A percentile compares a stretch with the other conserved stretches of the same genome.
Conservation (phyloP, 805 yeast genomes). For the Priceomyces carsonii region DNA sequence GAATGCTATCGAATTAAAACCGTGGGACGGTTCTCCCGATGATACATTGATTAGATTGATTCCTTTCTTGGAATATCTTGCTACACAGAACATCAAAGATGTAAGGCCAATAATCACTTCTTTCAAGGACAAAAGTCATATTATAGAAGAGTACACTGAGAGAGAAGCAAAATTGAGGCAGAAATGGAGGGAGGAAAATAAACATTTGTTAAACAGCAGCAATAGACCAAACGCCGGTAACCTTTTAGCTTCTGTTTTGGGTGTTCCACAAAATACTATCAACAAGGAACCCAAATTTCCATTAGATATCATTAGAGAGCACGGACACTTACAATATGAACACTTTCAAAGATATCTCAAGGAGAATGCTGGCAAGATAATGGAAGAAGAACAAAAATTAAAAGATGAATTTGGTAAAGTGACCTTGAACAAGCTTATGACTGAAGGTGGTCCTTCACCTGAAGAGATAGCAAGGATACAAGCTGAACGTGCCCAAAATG, state of each 20-base stretch:
- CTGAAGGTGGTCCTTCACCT: slow-evolving; percentile 78
- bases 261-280: slow-evolving; percentile 50
- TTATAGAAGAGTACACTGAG: slow-evolving; percentile 76
- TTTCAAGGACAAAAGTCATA: slow-evolving; percentile 62
- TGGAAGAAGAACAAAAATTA: slow-evolving; percentile 84
- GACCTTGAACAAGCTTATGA: slow-evolving; percentile 81
- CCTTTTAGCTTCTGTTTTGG: slow-evolving; percentile 64
- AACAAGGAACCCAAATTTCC: slow-evolving; percentile 70
- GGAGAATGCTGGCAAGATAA: slow-evolving; percentile 62
- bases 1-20: slow-evolving; percentile 80
- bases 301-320: slow-evolving; percentile 84
- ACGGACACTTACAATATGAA: slow-evolving; percentile 86
- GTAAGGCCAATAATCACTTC: slow-evolving; percentile 85
- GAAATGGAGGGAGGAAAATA: slow-evolving; percentile 60
- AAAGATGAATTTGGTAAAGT: slow-evolving; percentile 80
- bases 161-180: slow-evolving; percentile 78
- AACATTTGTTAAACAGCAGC: slow-evolving; percentile 31
- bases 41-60: slow-evolving; percentile 78
- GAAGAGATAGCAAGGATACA: slow-evolving; percentile 57
- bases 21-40: slow-evolving; percentile 86
- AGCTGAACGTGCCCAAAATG: slow-evolving; percentile 35
- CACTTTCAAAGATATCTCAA: slow-evolving; percentile 65
- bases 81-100: slow-evolving; percentile 82
- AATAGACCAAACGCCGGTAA: slow-evolving; percentile 44
- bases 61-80: slow-evolving; percentile 92